Percentiles rank a stretch among this genome's conserved stretches.
Evolutionary conservation across 768 basidiomycete species (phyloP).

Genomic region (Tephrocybe sp.): DNA sequence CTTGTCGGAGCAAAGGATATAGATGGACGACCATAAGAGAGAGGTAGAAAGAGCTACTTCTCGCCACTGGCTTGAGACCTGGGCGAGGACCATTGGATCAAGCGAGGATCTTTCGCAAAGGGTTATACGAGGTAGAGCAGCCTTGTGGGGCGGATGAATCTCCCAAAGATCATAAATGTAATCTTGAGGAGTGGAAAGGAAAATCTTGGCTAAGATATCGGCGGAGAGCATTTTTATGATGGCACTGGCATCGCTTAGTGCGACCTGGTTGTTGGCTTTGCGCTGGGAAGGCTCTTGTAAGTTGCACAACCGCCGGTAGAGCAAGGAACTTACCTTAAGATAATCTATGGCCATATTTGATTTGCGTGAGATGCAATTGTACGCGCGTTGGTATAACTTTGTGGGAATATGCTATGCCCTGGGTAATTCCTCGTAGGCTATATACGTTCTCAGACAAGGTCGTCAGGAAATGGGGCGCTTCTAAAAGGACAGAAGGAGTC

Average conservation of each 20-base stretch:
- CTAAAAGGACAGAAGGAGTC: too few relatives aligned
- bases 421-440: too few relatives aligned
- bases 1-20: slow-evolving; percentile 2
- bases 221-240: slow-evolving; percentile 1
- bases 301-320: too few relatives aligned
- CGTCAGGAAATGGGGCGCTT: too few relatives aligned
- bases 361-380: not conserved
- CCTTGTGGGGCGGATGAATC: not conserved
- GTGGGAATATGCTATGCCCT: too few relatives aligned
- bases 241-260: not conserved
- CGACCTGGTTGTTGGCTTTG: not conserved
- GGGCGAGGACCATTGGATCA: slow-evolving; percentile 10
- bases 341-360: not conserved
- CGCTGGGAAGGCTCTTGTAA: too few relatives aligned
- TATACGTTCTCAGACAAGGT: too few relatives aligned
- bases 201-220: slow-evolving; percentile 9
- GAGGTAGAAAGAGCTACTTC: slow-evolving; percentile 4
- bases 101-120: not conserved
- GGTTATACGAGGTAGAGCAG: not conserved
- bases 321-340: not conserved
- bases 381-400: not conserved
- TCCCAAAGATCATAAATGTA: not conserved
- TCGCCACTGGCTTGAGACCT: slow-evolving; percentile 9
- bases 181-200: not conserved
- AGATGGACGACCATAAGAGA: slow-evolving; percentile 9